phyloP scores from a whole-genome alignment of 2,329 filamentous ascomycete genomes.

The Purpureocillium takamizusanense region DNA sequence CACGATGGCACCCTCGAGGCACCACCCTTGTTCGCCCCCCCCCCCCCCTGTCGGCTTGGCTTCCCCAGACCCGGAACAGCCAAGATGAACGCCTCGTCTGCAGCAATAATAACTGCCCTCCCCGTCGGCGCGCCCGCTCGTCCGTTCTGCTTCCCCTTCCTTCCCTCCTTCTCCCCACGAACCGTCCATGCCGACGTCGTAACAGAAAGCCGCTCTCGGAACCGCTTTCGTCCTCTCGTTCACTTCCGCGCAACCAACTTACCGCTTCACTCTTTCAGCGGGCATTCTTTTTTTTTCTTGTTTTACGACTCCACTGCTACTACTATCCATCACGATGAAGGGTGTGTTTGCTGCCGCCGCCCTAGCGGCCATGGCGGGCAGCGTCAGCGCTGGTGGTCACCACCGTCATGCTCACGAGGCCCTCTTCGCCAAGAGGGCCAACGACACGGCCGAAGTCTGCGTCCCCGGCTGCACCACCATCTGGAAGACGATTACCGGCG shows the following conservation, averaged over 20 bases:
- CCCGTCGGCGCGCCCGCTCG: slow-evolving; percentile 23
- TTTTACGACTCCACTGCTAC: slow-evolving; percentile 7
- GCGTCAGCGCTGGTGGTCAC: slow-evolving; percentile 46
- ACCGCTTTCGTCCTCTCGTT: slow-evolving; percentile 42
- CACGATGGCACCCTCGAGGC: no score
- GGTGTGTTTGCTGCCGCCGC: slow-evolving; percentile 57
- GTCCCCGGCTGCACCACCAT: slow-evolving; percentile 60
- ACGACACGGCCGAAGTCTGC: slow-evolving; percentile 39
- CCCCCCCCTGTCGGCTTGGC: slow-evolving; percentile 6
- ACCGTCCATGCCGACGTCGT: slow-evolving; percentile 41
- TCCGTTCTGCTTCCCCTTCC: slow-evolving; percentile 15
- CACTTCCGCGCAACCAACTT: slow-evolving; percentile 26
- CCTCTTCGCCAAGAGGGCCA: slow-evolving; percentile 44
- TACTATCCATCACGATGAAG: slow-evolving; percentile 57
- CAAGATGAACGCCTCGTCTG: neutral
- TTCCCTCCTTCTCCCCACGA: slow-evolving; percentile 27
- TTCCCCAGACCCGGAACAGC: neutral
- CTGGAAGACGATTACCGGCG: slow-evolving; percentile 61
- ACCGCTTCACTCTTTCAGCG: slow-evolving; percentile 88
- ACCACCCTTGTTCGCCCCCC: no score
- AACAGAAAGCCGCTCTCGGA: slow-evolving; percentile 33
- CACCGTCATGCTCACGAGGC: slow-evolving; percentile 58
- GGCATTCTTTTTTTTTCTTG: slow-evolving; percentile 53
- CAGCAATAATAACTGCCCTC: slow-evolving; percentile 30
- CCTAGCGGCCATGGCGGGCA: slow-evolving; percentile 48